phyloP scores from a whole-genome alignment of 2,329 filamentous ascomycete genomes.

The Ilyonectria destructans region DNA sequence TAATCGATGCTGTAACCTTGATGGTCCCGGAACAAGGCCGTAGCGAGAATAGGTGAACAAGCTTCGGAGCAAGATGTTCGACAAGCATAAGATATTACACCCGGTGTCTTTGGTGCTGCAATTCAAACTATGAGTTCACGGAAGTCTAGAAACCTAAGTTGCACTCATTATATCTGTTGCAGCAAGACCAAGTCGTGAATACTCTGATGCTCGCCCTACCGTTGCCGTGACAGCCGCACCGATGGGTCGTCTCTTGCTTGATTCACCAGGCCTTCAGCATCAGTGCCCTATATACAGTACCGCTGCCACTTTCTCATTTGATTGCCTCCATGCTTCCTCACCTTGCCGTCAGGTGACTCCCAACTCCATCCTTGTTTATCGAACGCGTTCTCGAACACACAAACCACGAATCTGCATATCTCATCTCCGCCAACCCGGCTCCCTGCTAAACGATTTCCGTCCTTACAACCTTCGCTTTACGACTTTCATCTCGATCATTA shows the following conservation, averaged over 20 bases:
- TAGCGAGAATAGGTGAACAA: not conserved
- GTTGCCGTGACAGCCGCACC: not conserved
- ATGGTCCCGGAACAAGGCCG: not conserved
- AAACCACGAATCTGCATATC: not conserved
- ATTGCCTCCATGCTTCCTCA: no score
- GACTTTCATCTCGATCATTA: not conserved
- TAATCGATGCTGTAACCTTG: not conserved
- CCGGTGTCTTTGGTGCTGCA: not conserved
- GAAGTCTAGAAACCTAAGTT: not conserved
- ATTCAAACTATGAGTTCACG: no score
- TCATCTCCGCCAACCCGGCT: not conserved
- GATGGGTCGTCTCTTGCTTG: not conserved
- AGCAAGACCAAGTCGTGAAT: not conserved
- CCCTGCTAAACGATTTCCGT: not conserved
- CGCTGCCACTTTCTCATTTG: not conserved
- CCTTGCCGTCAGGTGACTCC: not conserved
- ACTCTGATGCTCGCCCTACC: not conserved
- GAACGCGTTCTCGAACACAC: not conserved
- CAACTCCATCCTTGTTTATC: not conserved
- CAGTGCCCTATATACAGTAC: not conserved
- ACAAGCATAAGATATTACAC: not conserved
- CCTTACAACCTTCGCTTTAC: not conserved
- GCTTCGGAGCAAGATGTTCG: not conserved
- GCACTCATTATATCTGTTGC: not conserved
- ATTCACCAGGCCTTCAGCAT: not conserved